phyloP scores from a whole-genome alignment of 2,329 filamentous ascomycete species.

The Truncatella angustata region DNA sequence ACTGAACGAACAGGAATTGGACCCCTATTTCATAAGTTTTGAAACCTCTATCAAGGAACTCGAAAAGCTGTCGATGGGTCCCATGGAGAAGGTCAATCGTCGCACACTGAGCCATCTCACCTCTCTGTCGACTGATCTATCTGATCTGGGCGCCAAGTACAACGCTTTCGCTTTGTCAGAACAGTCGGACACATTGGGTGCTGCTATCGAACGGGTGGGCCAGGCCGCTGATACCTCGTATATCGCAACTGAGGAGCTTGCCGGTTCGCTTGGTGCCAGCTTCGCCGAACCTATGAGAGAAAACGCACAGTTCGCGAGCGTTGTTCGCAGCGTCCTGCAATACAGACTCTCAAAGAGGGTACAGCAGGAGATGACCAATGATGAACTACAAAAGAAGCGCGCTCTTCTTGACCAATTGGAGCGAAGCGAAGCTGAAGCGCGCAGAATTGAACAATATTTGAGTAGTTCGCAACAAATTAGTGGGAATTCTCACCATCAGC shows the following conservation, averaged over 20 bases:
- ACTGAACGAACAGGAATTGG: slow-evolving; percentile 84
- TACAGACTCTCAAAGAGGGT: slow-evolving; percentile 92
- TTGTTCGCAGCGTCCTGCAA: slow-evolving; percentile 83
- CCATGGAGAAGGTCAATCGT: slow-evolving; percentile 95
- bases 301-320: slow-evolving; percentile 93
- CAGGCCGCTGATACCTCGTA: slow-evolving; percentile 96
- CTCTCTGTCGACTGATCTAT: slow-evolving; percentile 79
- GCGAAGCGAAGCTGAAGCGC: slow-evolving; percentile 87
- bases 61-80: slow-evolving; percentile 82
- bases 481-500: slow-evolving; percentile 31
- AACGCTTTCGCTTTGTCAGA: slow-evolving; percentile 97
- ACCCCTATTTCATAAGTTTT: slow-evolving; percentile 93
- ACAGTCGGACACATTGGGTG: slow-evolving; percentile 80
- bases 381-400: slow-evolving; percentile 87
- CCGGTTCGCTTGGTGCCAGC: slow-evolving; percentile 80
- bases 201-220: slow-evolving; percentile 90
- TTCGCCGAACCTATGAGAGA: slow-evolving; percentile 98
- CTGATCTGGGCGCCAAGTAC: slow-evolving; percentile 91
- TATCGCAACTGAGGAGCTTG: slow-evolving; percentile 90
- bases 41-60: slow-evolving; percentile 90
- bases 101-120: slow-evolving; percentile 84
- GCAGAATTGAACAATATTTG: slow-evolving; percentile 90
- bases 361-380: slow-evolving; percentile 94
- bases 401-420: slow-evolving; percentile 84
- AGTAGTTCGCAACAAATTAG: slow-evolving; percentile 64